Evolutionary conservation across 192 early-diverging fungal species (phyloP).

Genomic region (Linnemannia exigua): DNA sequence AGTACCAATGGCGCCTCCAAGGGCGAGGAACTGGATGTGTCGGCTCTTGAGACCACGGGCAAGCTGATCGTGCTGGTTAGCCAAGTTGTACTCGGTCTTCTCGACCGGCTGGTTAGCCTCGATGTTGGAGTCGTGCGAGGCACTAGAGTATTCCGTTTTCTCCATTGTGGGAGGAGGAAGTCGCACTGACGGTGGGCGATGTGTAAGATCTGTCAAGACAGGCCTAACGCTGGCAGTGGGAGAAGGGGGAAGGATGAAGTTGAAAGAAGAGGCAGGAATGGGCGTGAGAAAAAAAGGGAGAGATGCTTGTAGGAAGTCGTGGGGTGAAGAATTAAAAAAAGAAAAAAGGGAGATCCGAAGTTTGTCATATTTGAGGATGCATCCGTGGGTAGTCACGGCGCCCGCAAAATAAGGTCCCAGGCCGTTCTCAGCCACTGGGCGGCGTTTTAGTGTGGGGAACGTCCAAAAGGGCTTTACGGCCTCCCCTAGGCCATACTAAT

Average conservation of each 20-base stretch:
- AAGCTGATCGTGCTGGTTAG: slow-evolving; percentile 39
- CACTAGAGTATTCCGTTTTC: neutral
- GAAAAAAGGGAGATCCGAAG: neutral
- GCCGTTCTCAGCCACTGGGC: neutral
- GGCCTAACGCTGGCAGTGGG: neutral
- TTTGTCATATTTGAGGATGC: neutral
- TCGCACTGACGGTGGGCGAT: neutral
- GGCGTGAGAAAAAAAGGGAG: neutral
- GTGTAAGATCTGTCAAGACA: neutral
- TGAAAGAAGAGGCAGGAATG: neutral
- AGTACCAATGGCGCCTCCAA: slow-evolving; percentile 71
- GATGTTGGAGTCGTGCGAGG: neutral
- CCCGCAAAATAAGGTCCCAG: neutral
- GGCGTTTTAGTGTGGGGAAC: neutral
- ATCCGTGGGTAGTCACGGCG: neutral
- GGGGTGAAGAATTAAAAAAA: neutral
- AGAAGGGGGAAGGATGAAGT: neutral
- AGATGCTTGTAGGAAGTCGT: neutral
- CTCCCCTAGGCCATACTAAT: neutral
- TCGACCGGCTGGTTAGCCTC: slow-evolving; percentile 17
- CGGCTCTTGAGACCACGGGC: slow-evolving; percentile 65
- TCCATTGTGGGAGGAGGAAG: slow-evolving; percentile 7
- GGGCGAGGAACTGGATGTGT: slow-evolving; percentile 71
- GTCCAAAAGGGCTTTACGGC: neutral
- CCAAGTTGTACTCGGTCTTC: slow-evolving; percentile 20